Evolutionary conservation across 2,329 filamentous ascomycete species (phyloP).

Genomic region (Pseudogymnoascus sp.): DNA sequence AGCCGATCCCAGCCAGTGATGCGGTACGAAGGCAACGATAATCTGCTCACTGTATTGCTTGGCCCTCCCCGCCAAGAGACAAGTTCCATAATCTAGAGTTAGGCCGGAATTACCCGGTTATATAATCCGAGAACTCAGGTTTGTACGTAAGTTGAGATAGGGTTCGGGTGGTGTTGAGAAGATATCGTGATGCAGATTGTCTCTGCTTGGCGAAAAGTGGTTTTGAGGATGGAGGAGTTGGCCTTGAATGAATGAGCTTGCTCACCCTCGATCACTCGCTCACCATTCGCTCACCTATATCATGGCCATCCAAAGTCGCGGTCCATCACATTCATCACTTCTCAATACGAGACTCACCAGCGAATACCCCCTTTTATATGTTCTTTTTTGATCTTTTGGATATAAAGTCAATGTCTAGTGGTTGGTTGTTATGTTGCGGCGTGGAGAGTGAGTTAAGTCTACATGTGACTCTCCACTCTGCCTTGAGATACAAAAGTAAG

Average conservation of each 20-base stretch:
- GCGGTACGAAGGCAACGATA: background rate
- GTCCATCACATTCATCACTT: too few relatives aligned
- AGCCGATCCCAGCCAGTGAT: background rate
- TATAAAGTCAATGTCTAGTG: too few relatives aligned
- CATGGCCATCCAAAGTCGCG: too few relatives aligned
- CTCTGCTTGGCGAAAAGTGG: background rate
- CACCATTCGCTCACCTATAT: too few relatives aligned
- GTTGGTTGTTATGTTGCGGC: too few relatives aligned
- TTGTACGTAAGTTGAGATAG: background rate
- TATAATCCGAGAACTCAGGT: background rate
- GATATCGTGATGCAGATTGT: background rate
- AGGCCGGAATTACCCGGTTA: background rate
- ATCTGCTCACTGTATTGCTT: background rate
- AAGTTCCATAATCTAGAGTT: background rate
- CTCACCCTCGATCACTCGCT: too few relatives aligned
- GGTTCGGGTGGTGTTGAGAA: background rate
- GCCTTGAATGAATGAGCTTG: background rate
- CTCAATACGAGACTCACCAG: too few relatives aligned
- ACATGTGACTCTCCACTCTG: too few relatives aligned
- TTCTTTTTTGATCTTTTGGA: too few relatives aligned
- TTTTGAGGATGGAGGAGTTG: background rate
- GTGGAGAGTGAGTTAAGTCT: too few relatives aligned
- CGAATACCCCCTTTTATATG: too few relatives aligned
- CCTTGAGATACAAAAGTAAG: too few relatives aligned
- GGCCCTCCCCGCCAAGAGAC: background rate